Base-by-base conservation (phyloP, 345 rosid genomes). In the Combretum micranthum region DNA sequence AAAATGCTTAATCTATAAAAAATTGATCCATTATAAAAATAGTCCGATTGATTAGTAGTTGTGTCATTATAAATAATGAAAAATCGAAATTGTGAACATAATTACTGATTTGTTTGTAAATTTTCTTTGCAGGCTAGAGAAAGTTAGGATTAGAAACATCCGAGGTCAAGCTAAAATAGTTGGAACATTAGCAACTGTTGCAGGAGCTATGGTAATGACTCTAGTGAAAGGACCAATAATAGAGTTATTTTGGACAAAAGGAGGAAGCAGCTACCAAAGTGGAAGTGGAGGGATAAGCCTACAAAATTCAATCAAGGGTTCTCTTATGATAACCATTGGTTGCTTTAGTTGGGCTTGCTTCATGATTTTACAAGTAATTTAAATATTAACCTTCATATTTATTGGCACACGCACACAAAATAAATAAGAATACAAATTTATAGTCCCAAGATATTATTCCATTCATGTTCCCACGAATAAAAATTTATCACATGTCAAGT, bases 191-290 rank as follows among this genome's bases (percentile, higher is more conserved):
- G 81, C 83, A 52, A 92, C 97, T 13, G 97, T 93, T 15, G 84
- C 70, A 3, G 99, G 97, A 70, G 95, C 98, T 20, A 92, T 88
- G 96, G 73, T 78, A 39, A 86, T 92, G 98, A 92, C 98, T 3
- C 49, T 85, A 49, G 22, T 83, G 10, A 85, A 80, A 74, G 99
- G 99, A 0, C 90, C 90, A 0, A 23, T 62, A 13, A 19, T 93
- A 0, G 75, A 83, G 10, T 64, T 83, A 39, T 46, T 85, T 44
- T 77, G 90, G 87, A 76, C 86, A 14, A 71, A 56, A 65, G 87
- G 73, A 57, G 55, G 47, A 23, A 51, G 59, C 0, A 47, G 62
- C 59, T 74, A 64, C 9, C 75, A 63, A 55, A 57, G 61, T 2
- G 72, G 57, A 32, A 68, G 81, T 7, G 66, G 64, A 9, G 94